Evolutionary conservation across 2,329 filamentous ascomycete genomes (phyloP).

Genomic region (Scopulariopsis brevicaulis): DNA sequence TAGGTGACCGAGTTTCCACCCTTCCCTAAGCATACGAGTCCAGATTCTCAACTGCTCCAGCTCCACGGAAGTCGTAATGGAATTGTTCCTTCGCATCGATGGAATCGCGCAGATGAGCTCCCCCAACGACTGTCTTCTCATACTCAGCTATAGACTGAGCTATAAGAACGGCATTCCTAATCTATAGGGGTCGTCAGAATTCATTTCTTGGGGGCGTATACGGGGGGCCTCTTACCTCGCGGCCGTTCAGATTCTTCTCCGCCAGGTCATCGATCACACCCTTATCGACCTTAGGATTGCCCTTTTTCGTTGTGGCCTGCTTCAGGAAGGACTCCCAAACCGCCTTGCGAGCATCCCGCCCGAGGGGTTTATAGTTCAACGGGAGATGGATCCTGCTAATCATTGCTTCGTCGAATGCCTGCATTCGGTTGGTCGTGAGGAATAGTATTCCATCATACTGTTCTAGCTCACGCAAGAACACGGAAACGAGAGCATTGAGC

Average conservation of each 20-base stretch:
- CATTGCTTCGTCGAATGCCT: conserved; percentile 9
- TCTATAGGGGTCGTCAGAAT: neutral
- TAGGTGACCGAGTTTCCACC: neutral
- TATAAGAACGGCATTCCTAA: neutral
- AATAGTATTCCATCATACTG: conserved; percentile 9
- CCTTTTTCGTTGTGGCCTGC: conserved; percentile 6
- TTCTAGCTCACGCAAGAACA: conserved; percentile 9
- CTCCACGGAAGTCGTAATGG: neutral
- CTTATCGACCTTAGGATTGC: neutral
- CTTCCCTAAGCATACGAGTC: neutral
- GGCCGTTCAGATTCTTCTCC: neutral
- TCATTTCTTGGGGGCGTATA: neutral
- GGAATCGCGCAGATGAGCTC: neutral
- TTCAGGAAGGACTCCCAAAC: conserved; percentile 9
- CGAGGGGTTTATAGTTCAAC: conserved; percentile 6
- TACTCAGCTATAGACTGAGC: neutral
- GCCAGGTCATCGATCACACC: neutral
- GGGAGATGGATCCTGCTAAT: conserved; percentile 9
- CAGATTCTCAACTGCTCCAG: conserved; percentile 1
- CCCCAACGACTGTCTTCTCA: neutral
- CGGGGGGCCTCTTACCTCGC: neutral
- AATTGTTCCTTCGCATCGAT: neutral
- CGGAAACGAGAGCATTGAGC: conserved; percentile 8
- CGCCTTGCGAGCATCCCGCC: conserved; percentile 5
- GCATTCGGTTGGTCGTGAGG: conserved; percentile 8